Percentiles rank a stretch among this genome's conserved stretches.
phyloP scores from a whole-genome alignment of 352 stramenopile genomes.

The Phytophthora nicotianae region DNA sequence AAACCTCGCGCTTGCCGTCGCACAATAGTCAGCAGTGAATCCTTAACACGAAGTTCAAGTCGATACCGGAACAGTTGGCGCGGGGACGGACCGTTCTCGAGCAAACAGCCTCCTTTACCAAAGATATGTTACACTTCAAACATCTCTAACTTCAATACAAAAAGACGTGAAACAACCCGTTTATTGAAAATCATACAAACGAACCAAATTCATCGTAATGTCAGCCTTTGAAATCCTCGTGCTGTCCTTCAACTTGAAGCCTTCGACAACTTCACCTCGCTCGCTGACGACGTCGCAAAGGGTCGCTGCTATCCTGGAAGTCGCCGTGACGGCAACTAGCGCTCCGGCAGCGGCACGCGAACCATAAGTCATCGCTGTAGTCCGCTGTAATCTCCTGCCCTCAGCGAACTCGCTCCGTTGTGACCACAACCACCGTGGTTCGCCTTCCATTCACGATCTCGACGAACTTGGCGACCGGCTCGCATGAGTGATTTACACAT shows the following conservation, averaged over 20 bases:
- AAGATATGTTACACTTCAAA: too few species aligned
- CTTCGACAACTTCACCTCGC: not conserved
- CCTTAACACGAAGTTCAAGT: too few species aligned
- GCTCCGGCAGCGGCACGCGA: conserved; percentile 2
- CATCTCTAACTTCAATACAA: too few species aligned
- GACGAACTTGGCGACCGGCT: not conserved
- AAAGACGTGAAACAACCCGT: too few species aligned
- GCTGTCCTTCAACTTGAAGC: not conserved
- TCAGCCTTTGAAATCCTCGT: not conserved
- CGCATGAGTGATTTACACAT: conserved; percentile 10
- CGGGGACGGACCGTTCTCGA: too few species aligned
- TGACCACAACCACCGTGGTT: conserved; percentile 11
- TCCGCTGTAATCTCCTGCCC: conserved; percentile 9
- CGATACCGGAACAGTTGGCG: too few species aligned
- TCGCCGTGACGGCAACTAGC: conserved; percentile 1
- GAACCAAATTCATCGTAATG: too few species aligned
- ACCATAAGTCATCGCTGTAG: conserved; percentile 17
- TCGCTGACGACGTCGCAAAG: too few species aligned
- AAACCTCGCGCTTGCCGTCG: too few species aligned
- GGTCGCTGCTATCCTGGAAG: conserved; percentile 5
- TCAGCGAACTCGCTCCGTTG: conserved; percentile 1
- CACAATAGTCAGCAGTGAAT: too few species aligned
- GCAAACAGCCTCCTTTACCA: too few species aligned
- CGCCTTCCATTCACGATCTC: not conserved
- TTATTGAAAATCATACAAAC: too few species aligned